A percentile compares a stretch with the other conserved stretches of the same genome.
Evolutionary conservation across 2,329 filamentous ascomycete species (phyloP).

Genomic region (Alternaria dauci): DNA sequence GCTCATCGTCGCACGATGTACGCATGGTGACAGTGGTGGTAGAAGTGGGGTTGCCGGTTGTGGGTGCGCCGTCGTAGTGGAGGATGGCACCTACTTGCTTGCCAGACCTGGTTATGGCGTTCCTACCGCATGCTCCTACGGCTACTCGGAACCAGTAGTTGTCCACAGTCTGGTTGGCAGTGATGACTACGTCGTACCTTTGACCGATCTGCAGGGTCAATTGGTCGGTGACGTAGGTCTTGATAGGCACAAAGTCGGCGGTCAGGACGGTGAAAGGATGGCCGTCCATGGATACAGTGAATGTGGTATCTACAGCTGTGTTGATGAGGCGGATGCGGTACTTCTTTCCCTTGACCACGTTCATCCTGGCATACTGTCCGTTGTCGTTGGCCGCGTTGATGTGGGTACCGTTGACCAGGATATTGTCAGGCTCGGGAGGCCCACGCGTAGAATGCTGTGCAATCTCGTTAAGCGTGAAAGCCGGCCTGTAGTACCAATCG

Average conservation of each 20-base stretch:
- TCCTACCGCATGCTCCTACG: constrained; percentile 46
- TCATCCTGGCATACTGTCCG: constrained; percentile 47
- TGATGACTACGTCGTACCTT: constrained; percentile 59
- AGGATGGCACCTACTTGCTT: constrained; percentile 51
- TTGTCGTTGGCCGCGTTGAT: constrained; percentile 51
- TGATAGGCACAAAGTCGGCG: constrained; percentile 55
- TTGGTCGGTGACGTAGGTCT: constrained; percentile 48
- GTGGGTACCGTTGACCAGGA: constrained; percentile 65
- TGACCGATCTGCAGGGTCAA: constrained; percentile 49
- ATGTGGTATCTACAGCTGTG: constrained; percentile 48
- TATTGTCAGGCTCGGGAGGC: constrained; percentile 56
- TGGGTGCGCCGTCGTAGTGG: constrained; percentile 48
- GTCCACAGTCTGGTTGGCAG: constrained; percentile 53
- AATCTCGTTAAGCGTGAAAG: constrained; percentile 41
- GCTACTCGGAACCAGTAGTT: constrained; percentile 59
- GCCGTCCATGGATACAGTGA: constrained; percentile 49
- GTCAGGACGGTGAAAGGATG: constrained; percentile 56
- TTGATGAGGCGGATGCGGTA: constrained; percentile 70
- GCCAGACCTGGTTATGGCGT: constrained; percentile 38
- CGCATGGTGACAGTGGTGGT: constrained; percentile 42
- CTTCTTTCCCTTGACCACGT: constrained; percentile 57
- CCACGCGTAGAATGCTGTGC: constrained; percentile 43
- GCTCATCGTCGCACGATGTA: constrained; percentile 52
- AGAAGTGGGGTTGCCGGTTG: constrained; percentile 46
- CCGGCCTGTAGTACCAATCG: constrained; percentile 67